These are phyloP conservation scores for Oryza meridionalis DNA, from an alignment of 176 grass and related monocot genomes.

Conservation along the genomic window DNA sequence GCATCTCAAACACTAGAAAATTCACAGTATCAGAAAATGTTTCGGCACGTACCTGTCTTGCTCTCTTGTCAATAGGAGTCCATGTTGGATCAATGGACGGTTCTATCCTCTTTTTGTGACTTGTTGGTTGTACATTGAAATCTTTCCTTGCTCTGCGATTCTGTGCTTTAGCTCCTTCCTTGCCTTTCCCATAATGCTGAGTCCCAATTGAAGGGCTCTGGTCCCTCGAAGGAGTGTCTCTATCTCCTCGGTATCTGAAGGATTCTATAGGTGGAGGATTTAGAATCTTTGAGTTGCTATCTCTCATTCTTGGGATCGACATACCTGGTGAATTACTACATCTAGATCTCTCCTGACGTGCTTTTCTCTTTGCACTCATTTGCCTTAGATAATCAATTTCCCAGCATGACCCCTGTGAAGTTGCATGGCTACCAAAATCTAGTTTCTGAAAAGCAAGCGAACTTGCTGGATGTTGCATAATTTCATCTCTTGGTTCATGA, in stretches of 20 bases:
- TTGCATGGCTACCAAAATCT: slow-evolving; percentile 32
- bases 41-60: slow-evolving; percentile 65
- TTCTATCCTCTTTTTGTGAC: slow-evolving; percentile 46
- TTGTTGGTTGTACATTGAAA: slow-evolving; percentile 51
- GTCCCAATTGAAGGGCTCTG: slow-evolving; percentile 39
- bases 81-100: slow-evolving; percentile 59
- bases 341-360: slow-evolving; percentile 34
- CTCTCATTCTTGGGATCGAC: slow-evolving; percentile 45
- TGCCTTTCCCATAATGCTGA: slow-evolving; percentile 31
- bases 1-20: slow-evolving; percentile 28
- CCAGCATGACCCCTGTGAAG: slow-evolving; percentile 52
- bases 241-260: slow-evolving; percentile 61
- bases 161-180: slow-evolving; percentile 43
- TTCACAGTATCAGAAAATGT: background rate
- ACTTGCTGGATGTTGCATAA: slow-evolving; percentile 41
- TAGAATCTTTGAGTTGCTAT: slow-evolving; percentile 43
- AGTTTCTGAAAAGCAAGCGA: slow-evolving; percentile 61
- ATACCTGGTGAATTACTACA: slow-evolving; percentile 41
- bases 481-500: slow-evolving; percentile 43
- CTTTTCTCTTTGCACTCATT: slow-evolving; percentile 59
- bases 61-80: slow-evolving; percentile 94
- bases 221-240: slow-evolving; percentile 41
- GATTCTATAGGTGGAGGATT: slow-evolving; percentile 65
- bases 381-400: slow-evolving; percentile 65
- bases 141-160: slow-evolving; percentile 51